These are phyloP conservation scores for Hyphopichia fennica DNA, from an alignment of 1,139 yeast species.

Conservation along the genomic window DNA sequence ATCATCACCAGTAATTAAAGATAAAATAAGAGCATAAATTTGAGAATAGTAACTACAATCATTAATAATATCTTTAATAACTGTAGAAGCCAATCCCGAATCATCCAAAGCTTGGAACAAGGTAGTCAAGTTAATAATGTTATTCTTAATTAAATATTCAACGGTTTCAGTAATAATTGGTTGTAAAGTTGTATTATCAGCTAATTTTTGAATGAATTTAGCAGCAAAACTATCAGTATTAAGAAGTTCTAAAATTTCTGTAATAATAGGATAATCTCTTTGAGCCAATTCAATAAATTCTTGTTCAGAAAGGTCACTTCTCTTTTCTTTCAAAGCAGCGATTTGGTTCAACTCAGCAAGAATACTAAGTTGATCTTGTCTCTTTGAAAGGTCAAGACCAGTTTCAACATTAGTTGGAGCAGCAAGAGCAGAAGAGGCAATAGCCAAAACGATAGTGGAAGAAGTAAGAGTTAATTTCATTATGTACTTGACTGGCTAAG, in stretches of 20 bases:
- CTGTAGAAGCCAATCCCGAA: slow-evolving; percentile 44
- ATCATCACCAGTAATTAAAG: slow-evolving; percentile 23
- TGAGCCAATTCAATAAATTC: slow-evolving; percentile 22
- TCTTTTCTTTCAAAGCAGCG: slow-evolving; percentile 25
- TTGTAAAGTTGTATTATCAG: slow-evolving; percentile 32
- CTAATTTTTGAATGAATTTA: slow-evolving; percentile 31
- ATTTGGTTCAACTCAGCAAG: slow-evolving; percentile 30
- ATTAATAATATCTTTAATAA: slow-evolving; percentile 36
- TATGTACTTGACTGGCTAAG: too few relatives aligned
- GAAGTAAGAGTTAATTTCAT: slow-evolving; percentile 35
- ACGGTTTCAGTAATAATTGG: slow-evolving; percentile 31
- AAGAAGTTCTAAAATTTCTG: slow-evolving; percentile 42
- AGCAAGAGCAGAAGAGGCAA: slow-evolving; percentile 31
- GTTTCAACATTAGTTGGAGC: slow-evolving; percentile 30
- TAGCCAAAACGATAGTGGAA: slow-evolving; percentile 34
- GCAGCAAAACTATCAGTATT: slow-evolving; percentile 43
- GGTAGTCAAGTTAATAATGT: slow-evolving; percentile 35
- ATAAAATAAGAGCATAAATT: slow-evolving; percentile 37
- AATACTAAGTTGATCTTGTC: slow-evolving; percentile 32
- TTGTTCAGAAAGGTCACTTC: slow-evolving; percentile 21
- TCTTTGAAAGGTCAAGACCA: slow-evolving; percentile 22
- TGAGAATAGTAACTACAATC: slow-evolving; percentile 45
- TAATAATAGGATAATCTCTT: slow-evolving; percentile 45
- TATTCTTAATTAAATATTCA: slow-evolving; percentile 32
- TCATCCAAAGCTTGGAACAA: slow-evolving; percentile 44